Base-by-base conservation (phyloP, 2,329 filamentous ascomycete species). In the Talaromyces piceae region DNA sequence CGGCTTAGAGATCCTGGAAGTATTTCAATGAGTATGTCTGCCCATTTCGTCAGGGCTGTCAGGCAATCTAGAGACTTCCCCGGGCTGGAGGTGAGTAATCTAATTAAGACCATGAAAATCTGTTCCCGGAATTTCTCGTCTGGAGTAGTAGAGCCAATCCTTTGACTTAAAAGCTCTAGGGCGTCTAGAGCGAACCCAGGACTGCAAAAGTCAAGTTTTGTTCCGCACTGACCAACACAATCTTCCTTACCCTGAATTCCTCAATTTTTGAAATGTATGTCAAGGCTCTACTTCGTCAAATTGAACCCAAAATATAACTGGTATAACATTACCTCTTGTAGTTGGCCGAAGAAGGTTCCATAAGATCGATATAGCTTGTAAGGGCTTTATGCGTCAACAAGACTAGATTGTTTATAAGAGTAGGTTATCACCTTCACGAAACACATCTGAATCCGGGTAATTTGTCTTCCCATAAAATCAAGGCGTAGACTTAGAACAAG, bases 401-500 rank as follows among this genome's bases (percentile, higher is more conserved):
- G 9, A 11, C 57, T 8, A 22, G 37, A 2, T 8, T 9, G 13
- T 4, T 20, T 11, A 2, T 16, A 9, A 16, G 39, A 4, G 9
- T 44, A 22, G n/a, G 12, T 41, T 61, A 62, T 58, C 49, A 73
- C 76, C 63, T 51, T 66, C 56, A 45, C 68, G 67, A 53, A 76
- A 76, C 16, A 67, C 62, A 7, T 68, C 60, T 5, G 57, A 49
- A 51, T 77, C 64, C 2, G 72, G 55, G 0, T 58, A 58, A 12
- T 58, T 49, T 68, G 63, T n/a, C 58, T 61, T n/a, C 56, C 52
- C 12, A 90, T 69, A 9, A 88, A 60, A 57, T 89, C 84, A 2
- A 94, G 74, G 52, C 80, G 82, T 54, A 93, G 73, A 5, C 91
- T 70, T 4, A 82, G 68, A 2, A 91, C 79, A 0, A 85, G 69